A percentile compares a stretch with the other conserved stretches of the same genome.
phyloP scores from a whole-genome alignment of 2,329 filamentous ascomycete species.

The Alternaria hordeiaustralica region DNA sequence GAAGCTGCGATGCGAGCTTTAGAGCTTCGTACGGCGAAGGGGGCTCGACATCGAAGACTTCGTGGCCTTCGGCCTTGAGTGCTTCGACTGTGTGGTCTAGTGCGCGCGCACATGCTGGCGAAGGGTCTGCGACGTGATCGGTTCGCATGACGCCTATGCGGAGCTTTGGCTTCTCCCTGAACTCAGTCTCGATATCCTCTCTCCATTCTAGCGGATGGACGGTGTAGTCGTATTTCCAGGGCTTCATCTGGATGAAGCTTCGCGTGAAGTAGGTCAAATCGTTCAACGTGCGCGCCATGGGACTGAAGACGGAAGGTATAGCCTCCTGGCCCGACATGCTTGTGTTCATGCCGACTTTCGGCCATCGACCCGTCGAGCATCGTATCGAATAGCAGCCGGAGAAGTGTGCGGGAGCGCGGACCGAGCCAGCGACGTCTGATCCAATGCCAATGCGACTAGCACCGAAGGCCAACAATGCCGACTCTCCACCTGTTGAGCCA shows the following conservation, averaged over 20 bases:
- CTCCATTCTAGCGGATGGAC: conserved; percentile 88
- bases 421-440: conserved; percentile 88
- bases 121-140: conserved; percentile 83
- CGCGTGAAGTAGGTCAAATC: conserved; percentile 86
- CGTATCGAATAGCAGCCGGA: conserved; percentile 86
- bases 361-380: conserved; percentile 90
- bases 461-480: conserved; percentile 79
- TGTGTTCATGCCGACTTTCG: conserved; percentile 80
- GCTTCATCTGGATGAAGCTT: conserved; percentile 77
- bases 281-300: conserved; percentile 85
- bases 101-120: conserved; percentile 81
- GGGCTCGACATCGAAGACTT: conserved; percentile 69
- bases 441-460: conserved; percentile 87
- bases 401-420: conserved; percentile 86
- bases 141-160: conserved; percentile 78
- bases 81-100: conserved; percentile 73
- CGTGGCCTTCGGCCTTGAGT: conserved; percentile 74
- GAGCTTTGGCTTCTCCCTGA: conserved; percentile 66
- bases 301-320: conserved; percentile 85
- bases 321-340: conserved; percentile 94
- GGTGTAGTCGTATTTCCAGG: conserved; percentile 87
- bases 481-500: conserved; percentile 86
- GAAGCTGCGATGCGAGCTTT: conserved; percentile 76
- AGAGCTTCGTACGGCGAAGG: conserved; percentile 77
- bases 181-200: conserved; percentile 64